Base-by-base conservation (phyloP, 768 basidiomycete genomes). In the Cyathus striatus region DNA sequence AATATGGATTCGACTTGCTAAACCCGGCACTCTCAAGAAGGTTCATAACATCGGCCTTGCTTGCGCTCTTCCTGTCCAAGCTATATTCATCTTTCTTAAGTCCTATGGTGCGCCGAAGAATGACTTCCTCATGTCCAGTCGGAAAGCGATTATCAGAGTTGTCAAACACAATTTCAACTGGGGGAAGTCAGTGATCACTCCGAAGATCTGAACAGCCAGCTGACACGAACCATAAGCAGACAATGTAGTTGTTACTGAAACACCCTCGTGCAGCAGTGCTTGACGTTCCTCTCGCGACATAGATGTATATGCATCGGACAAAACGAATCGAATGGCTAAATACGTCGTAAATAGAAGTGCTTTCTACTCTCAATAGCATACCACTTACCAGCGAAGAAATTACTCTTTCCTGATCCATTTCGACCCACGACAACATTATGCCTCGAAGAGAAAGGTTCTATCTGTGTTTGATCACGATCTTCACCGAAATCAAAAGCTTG, bases 31-130 rank as follows among this genome's bases (percentile, higher is more conserved):
- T 89, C 61, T 98, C 96, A 36, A 99, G 76, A 20, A 98, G 72
- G 56, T 91, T 94, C 90, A 96, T 95, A 16, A 99, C 90, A 56
- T 99, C 96, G 3, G 93, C 95, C 62, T 96, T 96, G 62, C 82
- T 88, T 0, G 88, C 86, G 48, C 86, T 91, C 70, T 97, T 98
- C 70, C 87, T 86, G 65, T 99, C 95, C 22, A 98, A 72, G 49
- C 88, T 90, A 66, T 98, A 99, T 67, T 98, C 96, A 57, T 98
- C 96, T 67, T 98, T 99, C 75, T 99, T 98, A 33, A 93, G 61
- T 39, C 96, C 96, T 44, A 99, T 97, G 2, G 96, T 98, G 23
- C 96, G 79, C 10, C 96, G 79, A 3, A 99, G 73, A 23, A 89
- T 79, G 34, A 96, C 79, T 48, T 93, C 90, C 1, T 90, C 83